Evolutionary conservation across 176 grass and related monocot genomes (phyloP), one percentile per base, ranked within the genome.

Genomic region (Ensete glaucum): DNA sequence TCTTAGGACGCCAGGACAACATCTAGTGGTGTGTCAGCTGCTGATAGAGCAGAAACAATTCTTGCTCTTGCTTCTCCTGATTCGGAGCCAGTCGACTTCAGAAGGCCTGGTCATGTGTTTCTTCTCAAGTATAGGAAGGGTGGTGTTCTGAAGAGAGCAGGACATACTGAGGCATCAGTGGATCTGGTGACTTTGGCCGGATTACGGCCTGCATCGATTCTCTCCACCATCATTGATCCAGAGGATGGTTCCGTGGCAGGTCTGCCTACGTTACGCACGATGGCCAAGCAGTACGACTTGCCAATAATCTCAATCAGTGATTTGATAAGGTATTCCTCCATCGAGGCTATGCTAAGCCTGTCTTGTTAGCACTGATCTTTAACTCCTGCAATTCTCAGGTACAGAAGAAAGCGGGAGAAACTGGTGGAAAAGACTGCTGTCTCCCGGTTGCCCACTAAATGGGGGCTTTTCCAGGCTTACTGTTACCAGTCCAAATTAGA

Each of bases 401-500:
- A 89, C 73, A 87, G 86, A 77, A 91, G 95, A 55, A 98, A 93
- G 27, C 72, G 88, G 77, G 90, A 94, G 76, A 98, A 98, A 50
- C 68, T 98, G 63, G 95, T 98, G 19, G 90, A 93, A 59, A 69
- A 90, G 75, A 92, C 94, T 62, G 95, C 86, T 21, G 87, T 91
- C 14, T 90, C 86, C 49, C 88, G 90, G 24, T 76, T 98, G 84
- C 95, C 90, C 0, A 94, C 95, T 21, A 98, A 98, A 81, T 98
- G 95, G 95, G 95, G 95, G 53, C 78, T 93, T n/a, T 94, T 98
- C 76, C 77, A 64, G 25, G 90, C 80, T 73, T 83, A 94, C 77
- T 98, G 95, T 92, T 98, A 98, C 75, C 78, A 77, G 76, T 98
- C 90, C 64, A 98, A 85, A 73, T 82, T 98, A 53, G 90, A 98